phyloP scores from a whole-genome alignment of 768 basidiomycete genomes.

The Panus rudis region DNA sequence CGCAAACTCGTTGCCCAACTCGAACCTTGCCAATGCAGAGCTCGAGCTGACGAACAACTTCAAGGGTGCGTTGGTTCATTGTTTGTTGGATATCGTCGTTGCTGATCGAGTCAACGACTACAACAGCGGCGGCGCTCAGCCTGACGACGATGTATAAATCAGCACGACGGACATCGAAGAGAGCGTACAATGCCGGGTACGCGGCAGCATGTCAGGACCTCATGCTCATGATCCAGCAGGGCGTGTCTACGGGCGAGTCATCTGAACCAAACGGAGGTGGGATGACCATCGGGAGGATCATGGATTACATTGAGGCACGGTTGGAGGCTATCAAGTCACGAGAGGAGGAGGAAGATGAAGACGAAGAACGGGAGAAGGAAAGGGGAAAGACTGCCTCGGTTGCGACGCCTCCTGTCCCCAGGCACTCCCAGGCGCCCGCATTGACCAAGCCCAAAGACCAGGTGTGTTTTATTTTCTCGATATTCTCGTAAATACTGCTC shows the following conservation, averaged over 20 bases:
- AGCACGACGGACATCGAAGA: slow-evolving; percentile 68
- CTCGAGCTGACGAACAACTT: slow-evolving; percentile 78
- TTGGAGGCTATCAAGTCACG: slow-evolving; percentile 67
- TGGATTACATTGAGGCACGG: slow-evolving; percentile 83
- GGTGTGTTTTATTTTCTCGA: slow-evolving; percentile 24
- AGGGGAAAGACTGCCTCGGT: slow-evolving; percentile 23
- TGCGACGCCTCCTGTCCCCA: slow-evolving; percentile 17
- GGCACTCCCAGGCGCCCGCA: slow-evolving; percentile 11
- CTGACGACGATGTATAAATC: slow-evolving; percentile 82
- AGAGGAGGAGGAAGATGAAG: slow-evolving; percentile 80
- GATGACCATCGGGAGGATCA: slow-evolving; percentile 70
- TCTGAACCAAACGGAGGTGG: slow-evolving; percentile 46
- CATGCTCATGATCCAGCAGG: slow-evolving; percentile 76
- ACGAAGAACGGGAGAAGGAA: slow-evolving; percentile 62
- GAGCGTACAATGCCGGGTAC: slow-evolving; percentile 77
- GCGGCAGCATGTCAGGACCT: slow-evolving; percentile 75
- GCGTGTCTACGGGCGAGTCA: slow-evolving; percentile 52
- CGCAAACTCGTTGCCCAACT: slow-evolving; percentile 63
- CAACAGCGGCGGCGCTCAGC: slow-evolving; percentile 70
- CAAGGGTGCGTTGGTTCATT: slow-evolving; percentile 43
- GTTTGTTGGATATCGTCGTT: not conserved
- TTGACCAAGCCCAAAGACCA: slow-evolving; percentile 15
- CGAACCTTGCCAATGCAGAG: slow-evolving; percentile 70
- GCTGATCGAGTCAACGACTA: slow-evolving; percentile 2
- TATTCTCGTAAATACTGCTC: slow-evolving; percentile 10